These are phyloP conservation scores for Gautieria morchelliformis DNA, from an alignment of 768 basidiomycete genomes.

Conservation along the genomic window DNA sequence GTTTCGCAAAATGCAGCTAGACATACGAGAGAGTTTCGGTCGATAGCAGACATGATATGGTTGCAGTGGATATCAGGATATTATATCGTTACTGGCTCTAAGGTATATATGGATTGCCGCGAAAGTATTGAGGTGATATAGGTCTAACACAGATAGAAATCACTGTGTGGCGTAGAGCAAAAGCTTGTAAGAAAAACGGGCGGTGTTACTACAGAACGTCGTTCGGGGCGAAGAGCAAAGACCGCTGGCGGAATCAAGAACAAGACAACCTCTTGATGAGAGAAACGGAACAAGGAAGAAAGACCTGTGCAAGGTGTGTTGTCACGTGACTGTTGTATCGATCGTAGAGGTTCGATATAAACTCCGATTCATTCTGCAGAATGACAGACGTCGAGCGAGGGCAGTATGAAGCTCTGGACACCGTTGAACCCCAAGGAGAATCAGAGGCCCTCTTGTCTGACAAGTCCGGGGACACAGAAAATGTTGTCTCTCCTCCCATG, in stretches of 20 bases:
- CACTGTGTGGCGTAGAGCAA: background rate
- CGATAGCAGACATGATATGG: background rate
- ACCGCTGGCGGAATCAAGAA: too few species aligned
- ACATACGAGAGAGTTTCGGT: conserved; percentile 6
- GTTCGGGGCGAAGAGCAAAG: too few species aligned
- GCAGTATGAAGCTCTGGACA: background rate
- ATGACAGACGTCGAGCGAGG: conserved; percentile 3
- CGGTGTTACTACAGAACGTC: too few species aligned
- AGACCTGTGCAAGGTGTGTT: too few species aligned
- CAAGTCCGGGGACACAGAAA: background rate
- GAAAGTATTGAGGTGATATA: background rate
- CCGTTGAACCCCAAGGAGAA: background rate
- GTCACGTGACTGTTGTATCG: too few species aligned
- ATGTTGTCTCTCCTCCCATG: background rate
- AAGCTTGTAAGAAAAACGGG: too few species aligned
- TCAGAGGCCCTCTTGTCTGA: background rate
- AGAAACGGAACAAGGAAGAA: too few species aligned
- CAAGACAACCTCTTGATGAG: too few species aligned
- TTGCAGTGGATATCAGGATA: too few species aligned
- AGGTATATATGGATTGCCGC: too few species aligned
- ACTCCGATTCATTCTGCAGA: background rate
- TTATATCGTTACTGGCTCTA: too few species aligned
- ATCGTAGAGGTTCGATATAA: too few species aligned
- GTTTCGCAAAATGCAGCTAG: background rate
- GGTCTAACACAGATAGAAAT: background rate